phyloP scores from a whole-genome alignment of 2,329 filamentous ascomycete genomes.

The Fusarium continuum region DNA sequence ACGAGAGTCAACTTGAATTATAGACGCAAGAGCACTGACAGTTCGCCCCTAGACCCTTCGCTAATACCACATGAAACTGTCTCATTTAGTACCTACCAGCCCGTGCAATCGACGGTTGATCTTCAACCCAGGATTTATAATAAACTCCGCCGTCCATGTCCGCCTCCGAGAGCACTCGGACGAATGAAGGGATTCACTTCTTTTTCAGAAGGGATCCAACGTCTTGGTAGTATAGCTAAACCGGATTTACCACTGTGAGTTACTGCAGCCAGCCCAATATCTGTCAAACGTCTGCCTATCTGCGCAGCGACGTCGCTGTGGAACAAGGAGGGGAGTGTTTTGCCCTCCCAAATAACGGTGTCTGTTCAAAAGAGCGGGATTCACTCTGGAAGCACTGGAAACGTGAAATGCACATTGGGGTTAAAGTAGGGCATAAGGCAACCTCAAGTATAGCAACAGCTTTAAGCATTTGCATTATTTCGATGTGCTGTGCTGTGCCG shows the following conservation, averaged over 20 bases:
- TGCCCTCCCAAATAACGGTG: conserved; percentile 21
- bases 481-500: background rate
- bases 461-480: background rate
- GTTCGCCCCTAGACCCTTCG: conserved; percentile 4
- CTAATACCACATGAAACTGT: conserved; percentile 30
- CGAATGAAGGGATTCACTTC: background rate
- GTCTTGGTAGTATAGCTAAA: background rate
- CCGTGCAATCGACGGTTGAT: conserved; percentile 16
- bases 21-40: background rate
- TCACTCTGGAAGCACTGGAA: conserved; percentile 4
- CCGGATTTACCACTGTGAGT: background rate
- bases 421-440: conserved; percentile 7
- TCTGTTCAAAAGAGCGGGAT: conserved; percentile 39
- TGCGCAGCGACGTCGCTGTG: conserved; percentile 23
- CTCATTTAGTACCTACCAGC: conserved; percentile 19
- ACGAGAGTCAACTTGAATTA: background rate
- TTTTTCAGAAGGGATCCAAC: conserved; percentile 1
- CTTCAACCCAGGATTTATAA: conserved; percentile 16
- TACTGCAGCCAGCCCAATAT: background rate
- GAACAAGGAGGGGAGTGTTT: conserved; percentile 30
- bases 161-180: background rate
- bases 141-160: conserved; percentile 31
- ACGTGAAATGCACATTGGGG: conserved; percentile 16
- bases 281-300: conserved; percentile 21
- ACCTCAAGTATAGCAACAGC: background rate